Percentiles rank a stretch among this genome's conserved stretches.
Evolutionary conservation across 2,329 filamentous ascomycete species (phyloP).

Genomic region (Fonsecaea monophora): DNA sequence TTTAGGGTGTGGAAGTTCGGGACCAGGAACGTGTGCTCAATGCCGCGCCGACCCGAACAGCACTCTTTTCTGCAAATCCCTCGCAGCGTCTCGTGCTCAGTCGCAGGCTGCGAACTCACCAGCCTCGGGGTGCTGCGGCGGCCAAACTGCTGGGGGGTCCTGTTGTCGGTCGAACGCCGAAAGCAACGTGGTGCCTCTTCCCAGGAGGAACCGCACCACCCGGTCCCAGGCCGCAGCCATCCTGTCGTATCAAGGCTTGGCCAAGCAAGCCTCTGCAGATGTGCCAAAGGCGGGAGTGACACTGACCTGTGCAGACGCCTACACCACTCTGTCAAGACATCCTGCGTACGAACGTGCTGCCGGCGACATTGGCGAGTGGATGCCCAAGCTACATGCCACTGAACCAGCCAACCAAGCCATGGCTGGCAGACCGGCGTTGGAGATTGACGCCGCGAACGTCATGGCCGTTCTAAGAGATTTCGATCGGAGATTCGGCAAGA

Average conservation of each 20-base stretch:
- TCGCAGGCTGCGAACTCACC: slow-evolving; percentile 50
- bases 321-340: slow-evolving; percentile 78
- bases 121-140: slow-evolving; percentile 73
- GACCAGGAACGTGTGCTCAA: slow-evolving; percentile 79
- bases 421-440: slow-evolving; percentile 64
- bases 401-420: slow-evolving; percentile 42
- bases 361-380: slow-evolving; percentile 76
- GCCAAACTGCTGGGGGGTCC: slow-evolving; percentile 48
- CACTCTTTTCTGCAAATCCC: slow-evolving; percentile 80
- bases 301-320: slow-evolving; percentile 76
- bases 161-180: slow-evolving; percentile 39
- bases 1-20: slow-evolving; percentile 62
- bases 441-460: slow-evolving; percentile 82
- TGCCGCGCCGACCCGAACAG: slow-evolving; percentile 79
- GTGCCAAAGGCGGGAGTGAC: slow-evolving; percentile 58
- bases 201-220: slow-evolving; percentile 32
- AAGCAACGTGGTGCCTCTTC: slow-evolving; percentile 38
- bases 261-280: slow-evolving; percentile 41
- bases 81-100: slow-evolving; percentile 65
- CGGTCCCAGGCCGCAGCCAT: slow-evolving; percentile 36
- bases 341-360: slow-evolving; percentile 76
- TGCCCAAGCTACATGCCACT: slow-evolving; percentile 72
- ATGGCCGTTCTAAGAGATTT: slow-evolving; percentile 86
- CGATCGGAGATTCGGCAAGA: slow-evolving; percentile 71
- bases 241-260: slow-evolving; percentile 32